Percentiles rank a stretch among this genome's conserved stretches.
phyloP scores from a whole-genome alignment of 768 basidiomycete genomes.

The Mrakia hoshinonis region DNA sequence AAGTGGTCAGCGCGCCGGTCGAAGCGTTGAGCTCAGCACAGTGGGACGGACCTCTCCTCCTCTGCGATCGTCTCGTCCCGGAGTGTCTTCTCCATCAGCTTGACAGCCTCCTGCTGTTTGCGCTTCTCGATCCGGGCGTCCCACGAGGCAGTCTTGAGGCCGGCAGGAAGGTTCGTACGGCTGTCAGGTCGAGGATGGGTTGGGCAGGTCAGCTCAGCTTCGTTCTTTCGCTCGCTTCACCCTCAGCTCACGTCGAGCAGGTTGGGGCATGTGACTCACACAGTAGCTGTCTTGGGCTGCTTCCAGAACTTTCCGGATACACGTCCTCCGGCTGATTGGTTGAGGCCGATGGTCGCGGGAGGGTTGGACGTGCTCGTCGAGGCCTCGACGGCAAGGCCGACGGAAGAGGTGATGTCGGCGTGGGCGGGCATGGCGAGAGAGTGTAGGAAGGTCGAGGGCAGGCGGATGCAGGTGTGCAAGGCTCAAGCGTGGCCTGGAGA shows the following conservation, averaged over 20 bases:
- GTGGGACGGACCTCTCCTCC: slow-evolving; percentile 25
- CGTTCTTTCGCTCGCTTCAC: too few relatives aligned
- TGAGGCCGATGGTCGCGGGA: not conserved
- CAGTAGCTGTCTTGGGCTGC: slow-evolving; percentile 25
- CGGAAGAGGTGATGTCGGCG: slow-evolving; percentile 6
- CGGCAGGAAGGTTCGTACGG: slow-evolving; percentile 22
- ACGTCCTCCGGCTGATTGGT: slow-evolving; percentile 17
- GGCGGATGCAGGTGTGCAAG: too few relatives aligned
- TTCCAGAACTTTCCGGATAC: slow-evolving; percentile 30
- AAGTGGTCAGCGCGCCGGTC: not conserved
- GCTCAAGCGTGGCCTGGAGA: too few relatives aligned
- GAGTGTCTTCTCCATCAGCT: slow-evolving; percentile 24
- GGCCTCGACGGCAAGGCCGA: not conserved
- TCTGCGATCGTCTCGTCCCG: slow-evolving; percentile 24
- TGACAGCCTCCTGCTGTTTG: slow-evolving; percentile 27
- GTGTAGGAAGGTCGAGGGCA: not conserved
- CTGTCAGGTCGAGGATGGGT: too few relatives aligned
- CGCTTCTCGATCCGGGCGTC: slow-evolving; percentile 18
- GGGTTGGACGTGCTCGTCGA: slow-evolving; percentile 4
- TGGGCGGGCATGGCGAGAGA: slow-evolving; percentile 6
- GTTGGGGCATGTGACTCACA: not conserved
- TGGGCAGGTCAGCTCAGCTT: too few relatives aligned
- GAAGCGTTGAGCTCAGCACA: not conserved
- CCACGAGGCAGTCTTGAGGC: slow-evolving; percentile 28
- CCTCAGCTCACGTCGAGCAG: not conserved